Evolutionary conservation across 495 filamentous ascomycete species (phyloP).

Genomic region (Xylaria palmicola): DNA sequence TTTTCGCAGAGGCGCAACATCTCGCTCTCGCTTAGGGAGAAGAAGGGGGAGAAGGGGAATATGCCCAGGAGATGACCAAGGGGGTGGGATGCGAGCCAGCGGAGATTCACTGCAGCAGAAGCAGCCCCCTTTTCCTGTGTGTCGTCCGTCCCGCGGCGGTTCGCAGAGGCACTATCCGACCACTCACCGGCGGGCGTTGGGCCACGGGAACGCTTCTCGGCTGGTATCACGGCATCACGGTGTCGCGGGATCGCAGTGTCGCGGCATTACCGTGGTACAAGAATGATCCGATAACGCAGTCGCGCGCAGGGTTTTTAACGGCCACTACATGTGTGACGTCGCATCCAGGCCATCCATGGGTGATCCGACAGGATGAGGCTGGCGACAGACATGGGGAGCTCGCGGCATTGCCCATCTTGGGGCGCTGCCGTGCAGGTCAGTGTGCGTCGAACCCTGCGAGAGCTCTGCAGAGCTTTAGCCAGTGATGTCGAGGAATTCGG

Average conservation of each 20-base stretch:
- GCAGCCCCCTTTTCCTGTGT: constrained; percentile 13
- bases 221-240: background rate
- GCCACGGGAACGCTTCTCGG: background rate
- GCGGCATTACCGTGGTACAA: too few relatives aligned
- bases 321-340: too few relatives aligned
- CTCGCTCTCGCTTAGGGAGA: too few relatives aligned
- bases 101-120: constrained; percentile 3
- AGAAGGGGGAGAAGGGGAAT: background rate
- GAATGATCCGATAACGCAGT: constrained; percentile 5
- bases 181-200: background rate
- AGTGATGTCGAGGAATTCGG: background rate
- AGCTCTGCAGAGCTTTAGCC: background rate
- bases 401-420: too few relatives aligned
- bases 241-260: too few relatives aligned
- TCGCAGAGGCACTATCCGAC: background rate
- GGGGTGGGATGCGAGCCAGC: background rate
- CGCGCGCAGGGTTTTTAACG: too few relatives aligned
- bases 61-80: constrained; percentile 1
- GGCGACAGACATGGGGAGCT: too few relatives aligned
- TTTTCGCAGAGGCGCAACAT: background rate
- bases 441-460: too few relatives aligned
- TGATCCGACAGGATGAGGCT: too few relatives aligned
- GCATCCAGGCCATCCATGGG: too few relatives aligned
- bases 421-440: too few relatives aligned
- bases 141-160: background rate